phyloP scores from a whole-genome alignment of 495 filamentous ascomycete genomes.

The Daldinia caldariorum region DNA sequence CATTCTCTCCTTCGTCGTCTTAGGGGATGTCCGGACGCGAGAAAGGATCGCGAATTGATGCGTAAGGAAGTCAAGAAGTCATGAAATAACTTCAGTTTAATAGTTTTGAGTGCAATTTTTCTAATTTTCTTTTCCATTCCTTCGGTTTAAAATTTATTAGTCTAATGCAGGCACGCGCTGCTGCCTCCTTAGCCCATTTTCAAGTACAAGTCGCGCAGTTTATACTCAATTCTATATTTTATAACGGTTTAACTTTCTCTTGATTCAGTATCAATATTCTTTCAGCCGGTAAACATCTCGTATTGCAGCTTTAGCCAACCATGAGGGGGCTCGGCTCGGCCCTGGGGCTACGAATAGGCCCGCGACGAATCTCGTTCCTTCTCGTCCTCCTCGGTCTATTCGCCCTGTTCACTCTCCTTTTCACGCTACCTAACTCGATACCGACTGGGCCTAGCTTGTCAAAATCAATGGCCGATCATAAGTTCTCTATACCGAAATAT shows the following conservation, averaged over 20 bases:
- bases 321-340: slow-evolving; percentile 64
- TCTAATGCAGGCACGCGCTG: slow-evolving; percentile 20
- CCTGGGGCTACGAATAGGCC: slow-evolving; percentile 56
- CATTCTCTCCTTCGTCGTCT: slow-evolving; percentile 8
- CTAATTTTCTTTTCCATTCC: slow-evolving; percentile 27
- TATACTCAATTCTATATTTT: slow-evolving; percentile 6
- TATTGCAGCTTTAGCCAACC: slow-evolving; percentile 1
- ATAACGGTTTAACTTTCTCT: slow-evolving; percentile 11
- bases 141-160: slow-evolving; percentile 22
- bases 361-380: slow-evolving; percentile 58
- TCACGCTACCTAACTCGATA: slow-evolving; percentile 58
- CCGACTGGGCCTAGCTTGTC: slow-evolving; percentile 52
- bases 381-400: slow-evolving; percentile 55
- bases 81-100: slow-evolving; percentile 33
- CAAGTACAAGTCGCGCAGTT: background rate
- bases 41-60: slow-evolving; percentile 21
- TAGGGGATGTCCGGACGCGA: slow-evolving; percentile 36
- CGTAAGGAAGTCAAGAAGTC: slow-evolving; percentile 11
- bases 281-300: slow-evolving; percentile 16
- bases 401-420: slow-evolving; percentile 58
- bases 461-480: slow-evolving; percentile 51
- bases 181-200: slow-evolving; percentile 10
- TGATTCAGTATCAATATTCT: slow-evolving; percentile 14
- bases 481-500: slow-evolving; percentile 58
- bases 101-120: slow-evolving; percentile 20